Evolutionary conservation across 2,329 filamentous ascomycete species (phyloP), one percentile per base, ranked within the genome.

Genomic region (Endocalyx cinctus): DNA sequence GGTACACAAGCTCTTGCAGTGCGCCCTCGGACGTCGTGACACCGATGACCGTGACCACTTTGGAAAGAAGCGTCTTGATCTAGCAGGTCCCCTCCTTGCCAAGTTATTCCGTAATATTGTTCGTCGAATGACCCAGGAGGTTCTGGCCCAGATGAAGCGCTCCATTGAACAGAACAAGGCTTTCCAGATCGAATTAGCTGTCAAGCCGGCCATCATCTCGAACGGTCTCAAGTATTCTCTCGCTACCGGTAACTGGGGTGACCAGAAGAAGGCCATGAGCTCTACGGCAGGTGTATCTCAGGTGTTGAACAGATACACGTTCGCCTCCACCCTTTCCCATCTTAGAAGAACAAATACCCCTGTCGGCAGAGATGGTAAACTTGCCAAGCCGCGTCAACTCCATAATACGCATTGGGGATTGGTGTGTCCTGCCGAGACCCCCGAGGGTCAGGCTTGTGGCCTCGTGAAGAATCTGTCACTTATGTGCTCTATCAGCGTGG

Each of bases 371-470:
- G 94, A 98, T 63, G 94, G 92, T 48, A 98, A 98, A 64, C 84
- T 98, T 47, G 94, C 94, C 25, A 98, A 98, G 63, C 92, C 92
- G 25, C 85, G 92, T 39, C 94, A 98, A 65, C 74, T 98, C 44
- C 92, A 98, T 70, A 97, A 97, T 62, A 97, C 90, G 6, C 92
- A 98, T 58, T 98, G 92, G 92, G 92, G 92, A 43, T 69, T 97
- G 50, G 90, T 98, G 13, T 98, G 92, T 60, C 92, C 92, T 18
- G 90, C 92, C 18, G 92, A 98, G 60, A 98, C 92, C 12, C 92
- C 92, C 16, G 92, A 98, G 75, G 92, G 92, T 44, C 92, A 98
- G 61, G 92, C 92, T 63, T 98, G 92, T 68, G 92, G 92, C 66
- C 70, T 98, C 45, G 92, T 98, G 62, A 98, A 98, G 72, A 98